A percentile compares a stretch with the other conserved stretches of the same genome.
Evolutionary conservation across 331 rosid genomes (phyloP).

Genomic region (Spiraea crenata): DNA sequence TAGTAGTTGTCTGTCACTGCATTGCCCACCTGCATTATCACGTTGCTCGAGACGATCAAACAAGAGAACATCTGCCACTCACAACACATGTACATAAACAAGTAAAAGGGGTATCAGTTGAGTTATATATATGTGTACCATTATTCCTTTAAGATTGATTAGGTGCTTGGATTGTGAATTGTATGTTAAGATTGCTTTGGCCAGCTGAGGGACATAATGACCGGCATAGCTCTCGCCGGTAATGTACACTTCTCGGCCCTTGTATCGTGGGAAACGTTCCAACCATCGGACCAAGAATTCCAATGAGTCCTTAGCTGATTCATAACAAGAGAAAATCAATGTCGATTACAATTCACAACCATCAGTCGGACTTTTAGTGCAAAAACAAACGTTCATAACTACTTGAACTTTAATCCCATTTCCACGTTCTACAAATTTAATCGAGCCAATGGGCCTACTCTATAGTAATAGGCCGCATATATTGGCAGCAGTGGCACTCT

Average conservation of each 20-base stretch:
- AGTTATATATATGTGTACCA: conserved; percentile 44
- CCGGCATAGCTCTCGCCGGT: conserved; percentile 98
- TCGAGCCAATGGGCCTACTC: too few relatives aligned
- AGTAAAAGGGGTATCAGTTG: not conserved
- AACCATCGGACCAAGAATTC: conserved; percentile 79
- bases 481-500: too few relatives aligned
- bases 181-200: conserved; percentile 57
- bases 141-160: conserved; percentile 74
- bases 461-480: too few relatives aligned
- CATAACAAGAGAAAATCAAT: not conserved
- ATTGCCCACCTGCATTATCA: conserved; percentile 71
- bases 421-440: too few relatives aligned
- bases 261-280: conserved; percentile 79
- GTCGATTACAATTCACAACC: not conserved
- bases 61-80: too few relatives aligned
- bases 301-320: conserved; percentile 77
- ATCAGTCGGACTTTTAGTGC: not conserved
- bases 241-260: conserved; percentile 62
- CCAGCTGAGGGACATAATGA: conserved; percentile 93
- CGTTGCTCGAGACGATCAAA: not conserved
- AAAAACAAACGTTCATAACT: not conserved
- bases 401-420: too few relatives aligned
- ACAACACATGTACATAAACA: too few relatives aligned
- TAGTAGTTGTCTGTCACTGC: conserved; percentile 95
- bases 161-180: conserved; percentile 52